Percentiles rank a stretch among this genome's conserved stretches.
phyloP scores from a whole-genome alignment of 2,329 filamentous ascomycete species.

The Akanthomyces dipterigenus region DNA sequence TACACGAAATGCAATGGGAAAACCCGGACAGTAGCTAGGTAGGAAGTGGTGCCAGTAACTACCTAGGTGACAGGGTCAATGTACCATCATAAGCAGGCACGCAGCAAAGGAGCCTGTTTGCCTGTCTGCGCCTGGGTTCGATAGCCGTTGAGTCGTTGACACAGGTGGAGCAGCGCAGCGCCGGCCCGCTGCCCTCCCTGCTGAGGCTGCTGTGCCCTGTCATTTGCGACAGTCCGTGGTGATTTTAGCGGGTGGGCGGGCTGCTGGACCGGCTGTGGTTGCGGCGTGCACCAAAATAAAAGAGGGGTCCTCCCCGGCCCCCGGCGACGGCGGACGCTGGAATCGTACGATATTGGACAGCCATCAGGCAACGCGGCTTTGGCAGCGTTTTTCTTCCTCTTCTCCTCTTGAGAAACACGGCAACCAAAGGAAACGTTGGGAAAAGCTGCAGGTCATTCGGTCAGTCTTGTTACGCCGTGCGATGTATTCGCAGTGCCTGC shows the following conservation, averaged over 20 bases:
- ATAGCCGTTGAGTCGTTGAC: background rate
- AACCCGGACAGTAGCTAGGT: background rate
- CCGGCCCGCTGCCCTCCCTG: background rate
- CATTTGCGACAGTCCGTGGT: background rate
- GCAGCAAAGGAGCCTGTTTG: too few species aligned
- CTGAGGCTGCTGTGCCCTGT: too few species aligned
- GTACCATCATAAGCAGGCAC: background rate
- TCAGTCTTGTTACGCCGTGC: too few species aligned
- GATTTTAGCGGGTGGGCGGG: background rate
- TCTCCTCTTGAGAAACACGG: background rate
- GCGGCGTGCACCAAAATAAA: background rate
- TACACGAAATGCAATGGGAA: background rate
- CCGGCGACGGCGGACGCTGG: constrained; percentile 4
- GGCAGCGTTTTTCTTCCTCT: background rate
- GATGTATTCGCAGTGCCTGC: too few species aligned
- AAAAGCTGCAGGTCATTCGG: too few species aligned
- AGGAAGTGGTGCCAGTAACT: too few species aligned
- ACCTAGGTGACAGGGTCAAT: background rate
- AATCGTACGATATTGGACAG: constrained; percentile 12
- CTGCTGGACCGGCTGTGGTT: background rate
- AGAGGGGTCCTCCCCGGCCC: background rate
- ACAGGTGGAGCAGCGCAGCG: background rate
- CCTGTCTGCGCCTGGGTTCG: background rate
- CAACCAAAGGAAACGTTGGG: too few species aligned
- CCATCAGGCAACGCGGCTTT: constrained; percentile 6